Evolutionary conservation across 257 asterid species (phyloP), one percentile per base, ranked within the genome.

Genomic region (Paulownia fortunei): DNA sequence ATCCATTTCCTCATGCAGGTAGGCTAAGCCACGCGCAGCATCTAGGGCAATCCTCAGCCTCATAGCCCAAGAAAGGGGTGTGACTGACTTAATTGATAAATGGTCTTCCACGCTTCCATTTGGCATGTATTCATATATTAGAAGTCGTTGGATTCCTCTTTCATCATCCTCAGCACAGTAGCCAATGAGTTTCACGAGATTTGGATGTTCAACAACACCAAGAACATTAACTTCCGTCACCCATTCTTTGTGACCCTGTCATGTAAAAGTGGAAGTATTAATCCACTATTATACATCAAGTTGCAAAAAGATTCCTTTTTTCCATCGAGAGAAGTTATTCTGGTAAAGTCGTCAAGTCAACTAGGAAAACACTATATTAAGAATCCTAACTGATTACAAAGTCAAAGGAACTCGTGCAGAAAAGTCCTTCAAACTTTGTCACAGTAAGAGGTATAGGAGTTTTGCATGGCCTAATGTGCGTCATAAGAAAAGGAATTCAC

Each of bases 201-300:
- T 96, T 16, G 86, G 89, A 85, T 96, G 99, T 73, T 96, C 97
- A 54, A 88, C 98, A 52, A 96, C 79, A 16, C 99, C 99, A 41
- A 96, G 96, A 74, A 96, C 95, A 67, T 96, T 93, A 59, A 96
- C 99, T 84, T 96, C 99, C 7, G 98, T 96, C 85, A 96, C 97
- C 99, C 99, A 96, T 72, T 96, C 99, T 87, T 96, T 96, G 82
- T 96, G 99, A 58, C 99, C 99, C 99, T 95, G 86, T 65, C 54
- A 49, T 19, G 77, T 68, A 59, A 32, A 80, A 27, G 26, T 51
- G n/a, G n/a, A n/a, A n/a, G n/a, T n/a, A n/a, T n/a, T n/a, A n/a
- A n/a, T n/a, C n/a, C n/a, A n/a, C n/a, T n/a, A n/a, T n/a, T n/a
- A n/a, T n/a, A n/a, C n/a, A n/a, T n/a, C n/a, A n/a, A n/a, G n/a